Base-by-base conservation (phyloP, 768 basidiomycete species). In the Auricularia sp. region DNA sequence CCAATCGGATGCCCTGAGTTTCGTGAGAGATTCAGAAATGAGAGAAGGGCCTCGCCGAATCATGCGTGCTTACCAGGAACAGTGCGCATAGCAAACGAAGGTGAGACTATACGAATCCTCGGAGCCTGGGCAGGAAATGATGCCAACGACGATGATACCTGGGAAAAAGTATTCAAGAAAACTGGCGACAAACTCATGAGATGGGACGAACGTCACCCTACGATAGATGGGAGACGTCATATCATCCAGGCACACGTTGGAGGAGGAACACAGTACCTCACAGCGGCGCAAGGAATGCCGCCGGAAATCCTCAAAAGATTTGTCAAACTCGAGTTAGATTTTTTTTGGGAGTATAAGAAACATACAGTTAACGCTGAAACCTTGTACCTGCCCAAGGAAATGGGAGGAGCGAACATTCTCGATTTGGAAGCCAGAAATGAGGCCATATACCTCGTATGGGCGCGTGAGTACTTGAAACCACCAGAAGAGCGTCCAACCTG, bases 1-100 rank as follows among this genome's bases (percentile, higher is more conserved):
- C 78, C 77, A 0, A 69, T 79, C 0, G 77, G 79, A 0, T 42
- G 63, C 2, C 37, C 29, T 2, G 61, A 63, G 8, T 74, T 69
- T 67, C 64, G 74, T 21, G 54, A 18, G 24, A 18, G 54, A 7
- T 56, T 56, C 24, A 29, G 18, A 18, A 10, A 21, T 21, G n/a
- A 35, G 65, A 21, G 3, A 8, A 4, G 64, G 72, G 1, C 29
- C 63, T 1, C 54, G 16, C 10, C 68, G 39, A 2, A 3, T 0
- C 16, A 67, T 29, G 16, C 62, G 0, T 24, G 37, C 51, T 65
- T 35, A 8, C 56, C 29, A 39, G 37, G 13, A 39, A 39, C 6
- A 6, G 13, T 39, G 6, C 6, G 37, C 7, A 39, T 39, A 6
- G 37, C 37, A 13, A 39, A 39, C 33, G 54, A 5, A 58, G 61